Conservation (phyloP, 768 basidiomycete species). For the Amanita pallidorosea region DNA sequence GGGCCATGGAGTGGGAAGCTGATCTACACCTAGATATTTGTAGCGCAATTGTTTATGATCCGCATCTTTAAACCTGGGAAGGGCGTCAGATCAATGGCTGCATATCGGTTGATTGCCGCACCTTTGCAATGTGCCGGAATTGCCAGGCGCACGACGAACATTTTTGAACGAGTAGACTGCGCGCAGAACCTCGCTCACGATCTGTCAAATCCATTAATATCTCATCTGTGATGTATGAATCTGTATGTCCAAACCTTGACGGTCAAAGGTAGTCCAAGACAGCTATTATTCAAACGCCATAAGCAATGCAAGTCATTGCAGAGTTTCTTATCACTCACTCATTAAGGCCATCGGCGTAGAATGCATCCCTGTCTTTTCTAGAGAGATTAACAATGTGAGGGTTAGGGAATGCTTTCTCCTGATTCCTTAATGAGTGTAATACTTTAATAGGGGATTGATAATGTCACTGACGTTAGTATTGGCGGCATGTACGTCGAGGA, state of each 20-base stretch:
- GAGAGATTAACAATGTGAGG: constrained; percentile 31
- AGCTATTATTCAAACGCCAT: constrained; percentile 9
- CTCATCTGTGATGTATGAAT: not conserved
- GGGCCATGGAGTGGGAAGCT: constrained; percentile 55
- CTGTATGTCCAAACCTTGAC: constrained; percentile 34
- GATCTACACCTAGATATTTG: constrained; percentile 43
- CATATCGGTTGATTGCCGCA: constrained; percentile 10
- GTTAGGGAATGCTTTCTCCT: constrained; percentile 44
- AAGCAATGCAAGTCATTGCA: not conserved
- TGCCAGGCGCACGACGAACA: constrained; percentile 55
- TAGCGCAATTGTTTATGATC: constrained; percentile 37
- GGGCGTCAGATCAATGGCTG: not conserved
- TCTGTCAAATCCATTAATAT: constrained; percentile 18
- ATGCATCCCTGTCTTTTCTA: constrained; percentile 32
- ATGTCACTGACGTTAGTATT: constrained; percentile 40
- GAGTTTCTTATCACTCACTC: constrained; percentile 16
- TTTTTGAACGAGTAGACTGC: constrained; percentile 49
- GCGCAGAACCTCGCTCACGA: constrained; percentile 52
- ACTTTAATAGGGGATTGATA: not conserved
- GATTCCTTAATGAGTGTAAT: not conserved
- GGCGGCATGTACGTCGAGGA: constrained; percentile 50
- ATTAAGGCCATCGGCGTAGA: constrained; percentile 39
- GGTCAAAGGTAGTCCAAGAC: constrained; percentile 40
- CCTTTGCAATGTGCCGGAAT: constrained; percentile 55
- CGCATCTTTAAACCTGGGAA: constrained; percentile 35